A percentile compares a stretch with the other conserved stretches of the same genome.
Evolutionary conservation across 2,329 filamentous ascomycete genomes (phyloP).

Genomic region (Parascedosporium putredinis): DNA sequence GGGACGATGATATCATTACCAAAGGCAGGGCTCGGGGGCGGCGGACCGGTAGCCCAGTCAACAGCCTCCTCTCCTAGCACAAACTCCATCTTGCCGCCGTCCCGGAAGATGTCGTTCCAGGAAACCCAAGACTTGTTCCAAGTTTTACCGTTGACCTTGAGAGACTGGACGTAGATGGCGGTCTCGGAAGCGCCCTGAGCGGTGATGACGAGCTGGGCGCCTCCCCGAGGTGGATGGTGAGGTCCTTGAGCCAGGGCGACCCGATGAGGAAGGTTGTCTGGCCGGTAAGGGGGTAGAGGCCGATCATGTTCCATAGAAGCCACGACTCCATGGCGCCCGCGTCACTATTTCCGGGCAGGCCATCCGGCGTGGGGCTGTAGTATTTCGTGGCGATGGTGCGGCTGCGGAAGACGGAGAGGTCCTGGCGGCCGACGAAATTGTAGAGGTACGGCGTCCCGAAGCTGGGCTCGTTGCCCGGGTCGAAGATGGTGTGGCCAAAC

Average conservation of each 20-base stretch:
- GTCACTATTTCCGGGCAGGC: slow-evolving; percentile 61
- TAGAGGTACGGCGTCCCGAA: slow-evolving; percentile 61
- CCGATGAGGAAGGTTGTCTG: slow-evolving; percentile 58
- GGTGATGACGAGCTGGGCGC: slow-evolving; percentile 44
- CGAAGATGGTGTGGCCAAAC: slow-evolving; percentile 49
- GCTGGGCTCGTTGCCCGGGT: slow-evolving; percentile 57
- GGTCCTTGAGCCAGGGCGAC: slow-evolving; percentile 50
- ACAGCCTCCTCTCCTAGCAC: slow-evolving; percentile 42
- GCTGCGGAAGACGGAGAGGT: slow-evolving; percentile 47
- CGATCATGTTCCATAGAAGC: slow-evolving; percentile 59
- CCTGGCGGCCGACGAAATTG: slow-evolving; percentile 54
- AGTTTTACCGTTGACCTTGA: slow-evolving; percentile 51
- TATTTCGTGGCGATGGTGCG: slow-evolving; percentile 48
- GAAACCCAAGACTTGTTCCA: slow-evolving; percentile 58
- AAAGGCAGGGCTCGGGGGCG: slow-evolving; percentile 45
- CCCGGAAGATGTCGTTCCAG: slow-evolving; percentile 55
- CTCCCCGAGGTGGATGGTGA: slow-evolving; percentile 48
- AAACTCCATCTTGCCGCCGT: slow-evolving; percentile 54
- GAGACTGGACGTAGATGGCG: slow-evolving; percentile 52
- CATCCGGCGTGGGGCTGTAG: slow-evolving; percentile 43
- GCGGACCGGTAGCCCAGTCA: slow-evolving; percentile 48
- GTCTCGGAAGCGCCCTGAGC: slow-evolving; percentile 31
- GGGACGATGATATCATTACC: not conserved
- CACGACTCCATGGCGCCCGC: slow-evolving; percentile 65
- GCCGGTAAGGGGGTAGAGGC: slow-evolving; percentile 56